These are phyloP conservation scores for Pelargonium myrrhifolium DNA, from an alignment of 441 rosid genomes.

Conservation along the genomic window DNA sequence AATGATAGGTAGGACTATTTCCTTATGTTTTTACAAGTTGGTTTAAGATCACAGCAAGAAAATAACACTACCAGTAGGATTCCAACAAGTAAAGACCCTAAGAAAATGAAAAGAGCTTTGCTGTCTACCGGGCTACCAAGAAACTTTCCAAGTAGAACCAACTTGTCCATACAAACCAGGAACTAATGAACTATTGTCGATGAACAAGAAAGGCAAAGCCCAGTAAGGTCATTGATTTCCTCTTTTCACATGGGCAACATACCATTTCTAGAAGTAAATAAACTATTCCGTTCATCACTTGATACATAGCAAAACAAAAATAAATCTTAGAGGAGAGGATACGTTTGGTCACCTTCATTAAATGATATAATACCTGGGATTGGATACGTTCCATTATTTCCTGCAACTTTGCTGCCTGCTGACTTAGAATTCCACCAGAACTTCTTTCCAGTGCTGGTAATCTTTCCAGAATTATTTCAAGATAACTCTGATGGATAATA, in stretches of 20 bases:
- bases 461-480: constrained; percentile 83
- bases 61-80: not conserved
- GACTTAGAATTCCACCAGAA: constrained; percentile 66
- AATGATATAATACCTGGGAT: constrained; percentile 57
- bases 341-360: not conserved
- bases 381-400: constrained; percentile 88
- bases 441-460: constrained; percentile 62
- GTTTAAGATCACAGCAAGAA: not conserved
- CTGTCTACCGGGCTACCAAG: not conserved
- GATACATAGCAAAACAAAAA: not conserved
- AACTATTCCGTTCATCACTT: not conserved
- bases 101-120: not conserved
- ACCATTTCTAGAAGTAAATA: not conserved
- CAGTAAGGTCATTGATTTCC: not conserved
- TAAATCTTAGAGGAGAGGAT: not conserved
- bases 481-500: constrained; percentile 55
- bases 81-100: not conserved
- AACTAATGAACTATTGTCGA: not conserved
- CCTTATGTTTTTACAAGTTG: not conserved
- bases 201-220: not conserved
- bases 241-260: not conserved
- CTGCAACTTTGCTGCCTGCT: constrained; percentile 79
- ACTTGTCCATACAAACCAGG: not conserved
- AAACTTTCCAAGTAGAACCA: not conserved
- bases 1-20: not conserved